Conservation (phyloP, 352 stramenopile genomes). For the Phytopythium chamaehyphon region DNA sequence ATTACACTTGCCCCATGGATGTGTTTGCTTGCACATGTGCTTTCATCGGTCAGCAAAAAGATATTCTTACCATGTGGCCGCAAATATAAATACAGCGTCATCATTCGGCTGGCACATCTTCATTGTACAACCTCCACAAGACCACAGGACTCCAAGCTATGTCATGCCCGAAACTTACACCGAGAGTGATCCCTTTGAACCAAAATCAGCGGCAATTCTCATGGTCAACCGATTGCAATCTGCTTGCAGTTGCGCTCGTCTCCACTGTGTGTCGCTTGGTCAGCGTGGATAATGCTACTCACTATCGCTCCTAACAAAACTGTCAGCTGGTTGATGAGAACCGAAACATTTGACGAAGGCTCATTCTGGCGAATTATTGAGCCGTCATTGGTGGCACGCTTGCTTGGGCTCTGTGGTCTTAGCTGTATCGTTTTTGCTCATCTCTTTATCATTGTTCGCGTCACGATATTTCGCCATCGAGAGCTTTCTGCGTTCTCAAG, state of each 20-base stretch:
- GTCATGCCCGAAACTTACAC: too few species aligned
- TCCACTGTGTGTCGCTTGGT: slow-evolving; percentile 8
- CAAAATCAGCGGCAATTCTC: too few species aligned
- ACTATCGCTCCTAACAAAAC: slow-evolving; percentile 7
- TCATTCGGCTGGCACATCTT: too few species aligned
- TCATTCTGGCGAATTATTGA: slow-evolving; percentile 12
- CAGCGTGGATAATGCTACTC: slow-evolving; percentile 8
- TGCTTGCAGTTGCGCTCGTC: background rate
- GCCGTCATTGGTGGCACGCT: background rate
- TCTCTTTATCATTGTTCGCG: slow-evolving; percentile 1
- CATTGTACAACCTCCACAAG: too few species aligned
- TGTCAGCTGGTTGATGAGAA: slow-evolving; percentile 11
- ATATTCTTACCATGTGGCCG: too few species aligned
- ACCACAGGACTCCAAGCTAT: too few species aligned
- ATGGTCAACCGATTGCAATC: background rate
- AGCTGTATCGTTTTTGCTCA: background rate
- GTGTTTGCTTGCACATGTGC: too few species aligned
- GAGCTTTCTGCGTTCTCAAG: too few species aligned
- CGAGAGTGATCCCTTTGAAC: too few species aligned
- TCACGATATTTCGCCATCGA: background rate
- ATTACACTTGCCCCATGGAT: too few species aligned
- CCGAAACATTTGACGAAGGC: slow-evolving; percentile 6
- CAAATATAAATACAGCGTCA: too few species aligned
- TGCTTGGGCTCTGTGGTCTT: background rate
- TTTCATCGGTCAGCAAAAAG: too few species aligned